These are phyloP conservation scores for Saussurea involucrata DNA, from an alignment of 129 eudicot species.

Conservation along the genomic window DNA sequence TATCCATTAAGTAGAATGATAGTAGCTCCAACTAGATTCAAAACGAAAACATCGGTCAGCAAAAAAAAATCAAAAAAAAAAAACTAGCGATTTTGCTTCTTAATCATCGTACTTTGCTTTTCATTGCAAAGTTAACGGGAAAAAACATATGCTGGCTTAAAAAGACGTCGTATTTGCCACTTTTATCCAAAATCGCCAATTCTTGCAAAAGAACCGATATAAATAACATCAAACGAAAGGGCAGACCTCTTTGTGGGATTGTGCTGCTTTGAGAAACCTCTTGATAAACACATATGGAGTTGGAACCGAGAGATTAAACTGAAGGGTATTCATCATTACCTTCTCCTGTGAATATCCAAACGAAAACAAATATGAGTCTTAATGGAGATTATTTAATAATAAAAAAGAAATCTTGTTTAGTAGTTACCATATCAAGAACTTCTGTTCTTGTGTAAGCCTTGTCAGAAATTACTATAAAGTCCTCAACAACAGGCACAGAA, in stretches of 20 bases:
- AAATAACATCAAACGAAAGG: not conserved
- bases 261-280: conserved; percentile 77
- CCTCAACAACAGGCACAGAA: conserved; percentile 91
- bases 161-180: not conserved
- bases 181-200: not conserved
- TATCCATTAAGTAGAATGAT: conserved; percentile 71
- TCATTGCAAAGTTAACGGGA: no score
- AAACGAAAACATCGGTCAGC: not conserved
- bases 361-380: not conserved
- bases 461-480: conserved; percentile 75
- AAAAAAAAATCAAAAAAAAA: not conserved
- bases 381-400: not conserved
- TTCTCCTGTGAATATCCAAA: conserved; percentile 58
- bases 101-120: no score
- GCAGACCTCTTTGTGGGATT: conserved; percentile 55
- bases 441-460: conserved; percentile 74
- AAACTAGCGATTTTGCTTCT: no score
- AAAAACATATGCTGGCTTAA: no score
- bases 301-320: conserved; percentile 76
- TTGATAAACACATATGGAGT: conserved; percentile 78
- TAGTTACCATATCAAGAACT: conserved; percentile 77
- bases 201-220: not conserved
- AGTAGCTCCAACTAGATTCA: conserved; percentile 61
- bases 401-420: not conserved
- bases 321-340: conserved; percentile 64